phyloP scores from a whole-genome alignment of 352 stramenopile species.

The Globisporangium middletonii region DNA sequence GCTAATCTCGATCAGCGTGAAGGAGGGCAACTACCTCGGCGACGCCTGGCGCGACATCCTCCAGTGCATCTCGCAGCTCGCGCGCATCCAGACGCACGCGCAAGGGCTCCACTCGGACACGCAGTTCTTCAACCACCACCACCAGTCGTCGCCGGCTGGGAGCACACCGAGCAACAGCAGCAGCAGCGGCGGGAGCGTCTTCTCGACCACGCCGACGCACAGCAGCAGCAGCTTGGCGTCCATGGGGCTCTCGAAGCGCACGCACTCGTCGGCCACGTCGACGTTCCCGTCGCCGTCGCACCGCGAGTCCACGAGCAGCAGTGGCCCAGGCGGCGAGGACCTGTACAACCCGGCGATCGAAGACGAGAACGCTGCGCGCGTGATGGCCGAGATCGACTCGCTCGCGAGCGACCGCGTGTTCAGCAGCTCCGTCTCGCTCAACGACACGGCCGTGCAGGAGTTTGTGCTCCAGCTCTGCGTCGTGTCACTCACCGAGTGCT shows the following conservation, averaged over 20 bases:
- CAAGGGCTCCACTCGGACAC: conserved; percentile 79
- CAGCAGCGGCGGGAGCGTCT: not conserved
- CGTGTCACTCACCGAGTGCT: conserved; percentile 90
- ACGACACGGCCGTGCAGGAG: conserved; percentile 73
- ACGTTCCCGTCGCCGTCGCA: conserved; percentile 48
- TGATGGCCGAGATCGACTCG: conserved; percentile 83
- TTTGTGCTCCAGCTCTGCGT: conserved; percentile 89
- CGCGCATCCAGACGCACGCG: conserved; percentile 94
- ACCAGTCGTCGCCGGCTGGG: conserved; percentile 23
- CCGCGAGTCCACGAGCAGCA: conserved; percentile 28
- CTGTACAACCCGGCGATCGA: conserved; percentile 68
- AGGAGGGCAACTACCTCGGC: conserved; percentile 96
- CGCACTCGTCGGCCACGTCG: conserved; percentile 16
- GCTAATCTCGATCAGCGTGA: conserved; percentile 95
- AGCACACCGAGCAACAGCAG: conserved; percentile 17
- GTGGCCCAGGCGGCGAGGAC: conserved; percentile 36
- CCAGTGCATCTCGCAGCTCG: conserved; percentile 96
- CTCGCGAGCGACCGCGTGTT: conserved; percentile 90
- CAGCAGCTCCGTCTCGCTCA: conserved; percentile 79
- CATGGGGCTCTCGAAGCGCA: conserved; percentile 5
- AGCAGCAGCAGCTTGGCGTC: conserved; percentile 21
- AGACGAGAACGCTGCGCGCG: conserved; percentile 76
- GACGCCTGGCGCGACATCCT: conserved; percentile 96
- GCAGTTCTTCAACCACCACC: conserved; percentile 79
- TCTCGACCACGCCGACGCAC: conserved; percentile 12